Evolutionary conservation across 2,329 filamentous ascomycete species (phyloP).

Genomic region (Westerdykella ornata): DNA sequence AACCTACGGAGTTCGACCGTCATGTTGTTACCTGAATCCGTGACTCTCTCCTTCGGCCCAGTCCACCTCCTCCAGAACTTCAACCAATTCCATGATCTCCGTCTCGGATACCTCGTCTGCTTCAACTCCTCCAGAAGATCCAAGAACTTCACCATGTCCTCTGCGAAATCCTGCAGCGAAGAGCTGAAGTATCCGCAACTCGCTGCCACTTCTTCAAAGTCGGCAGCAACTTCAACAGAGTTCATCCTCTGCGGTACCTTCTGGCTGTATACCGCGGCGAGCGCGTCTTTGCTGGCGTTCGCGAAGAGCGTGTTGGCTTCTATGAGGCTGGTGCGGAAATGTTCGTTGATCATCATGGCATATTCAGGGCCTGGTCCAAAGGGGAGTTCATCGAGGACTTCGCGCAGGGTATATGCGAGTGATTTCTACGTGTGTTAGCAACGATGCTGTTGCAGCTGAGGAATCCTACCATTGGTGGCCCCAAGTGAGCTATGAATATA

Average conservation of each 20-base stretch:
- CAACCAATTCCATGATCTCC: conserved; percentile 77
- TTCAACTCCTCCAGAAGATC: conserved; percentile 82
- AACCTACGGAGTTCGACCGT: too few relatives aligned
- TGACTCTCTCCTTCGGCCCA: neutral
- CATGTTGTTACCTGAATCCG: conserved; percentile 15
- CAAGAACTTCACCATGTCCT: conserved; percentile 78
- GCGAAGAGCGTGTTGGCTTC: conserved; percentile 78
- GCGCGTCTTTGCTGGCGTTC: conserved; percentile 64
- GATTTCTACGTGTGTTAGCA: conserved; percentile 56
- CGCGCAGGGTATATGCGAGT: conserved; percentile 80
- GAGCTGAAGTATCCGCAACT: conserved; percentile 96
- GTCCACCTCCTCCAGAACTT: conserved; percentile 59
- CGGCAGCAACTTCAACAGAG: conserved; percentile 72
- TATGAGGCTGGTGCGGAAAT: conserved; percentile 71
- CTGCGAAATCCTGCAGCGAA: conserved; percentile 80
- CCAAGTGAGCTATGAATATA: conserved; percentile 79
- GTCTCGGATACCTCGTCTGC: conserved; percentile 55
- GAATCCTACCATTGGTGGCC: conserved; percentile 67
- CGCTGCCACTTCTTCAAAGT: conserved; percentile 96
- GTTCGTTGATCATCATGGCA: conserved; percentile 66
- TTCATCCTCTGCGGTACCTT: conserved; percentile 64
- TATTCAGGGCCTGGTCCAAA: conserved; percentile 64
- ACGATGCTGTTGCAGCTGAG: neutral
- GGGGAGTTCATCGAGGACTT: conserved; percentile 80
- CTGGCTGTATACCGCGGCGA: conserved; percentile 72